Percentiles rank a stretch among this genome's conserved stretches.
phyloP scores from a whole-genome alignment of 2,329 filamentous ascomycete genomes.

The Colletotrichum echinochloae region DNA sequence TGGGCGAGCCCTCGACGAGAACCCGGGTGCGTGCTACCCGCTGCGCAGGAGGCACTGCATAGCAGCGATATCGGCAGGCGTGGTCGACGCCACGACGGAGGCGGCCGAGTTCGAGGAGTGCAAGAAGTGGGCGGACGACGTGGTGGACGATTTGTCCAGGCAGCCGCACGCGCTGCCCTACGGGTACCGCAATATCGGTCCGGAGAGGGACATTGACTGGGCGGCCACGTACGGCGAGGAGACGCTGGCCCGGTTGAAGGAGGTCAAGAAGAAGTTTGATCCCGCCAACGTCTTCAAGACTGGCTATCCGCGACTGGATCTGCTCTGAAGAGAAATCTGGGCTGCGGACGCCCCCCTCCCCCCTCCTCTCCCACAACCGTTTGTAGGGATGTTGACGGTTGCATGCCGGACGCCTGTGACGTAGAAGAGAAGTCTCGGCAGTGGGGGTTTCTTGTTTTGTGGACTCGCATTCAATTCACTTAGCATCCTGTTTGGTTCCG shows the following conservation, averaged over 20 bases:
- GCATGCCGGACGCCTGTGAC: neutral
- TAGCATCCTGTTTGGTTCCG: neutral
- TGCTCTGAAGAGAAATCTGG: neutral
- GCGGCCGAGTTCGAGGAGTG: conserved; percentile 44
- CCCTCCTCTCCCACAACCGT: neutral
- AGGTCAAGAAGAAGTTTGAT: conserved; percentile 37
- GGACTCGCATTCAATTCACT: neutral
- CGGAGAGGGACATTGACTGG: conserved; percentile 43
- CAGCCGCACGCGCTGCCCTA: conserved; percentile 50
- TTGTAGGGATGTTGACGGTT: neutral
- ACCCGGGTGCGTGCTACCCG: conserved; percentile 40
- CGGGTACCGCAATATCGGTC: conserved; percentile 36
- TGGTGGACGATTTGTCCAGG: conserved; percentile 46
- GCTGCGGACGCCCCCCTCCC: neutral
- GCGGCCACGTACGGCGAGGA: conserved; percentile 47
- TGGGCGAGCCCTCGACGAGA: conserved; percentile 18
- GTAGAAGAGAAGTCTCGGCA: neutral
- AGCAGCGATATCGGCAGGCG: conserved; percentile 42
- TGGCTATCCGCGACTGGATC: conserved; percentile 14
- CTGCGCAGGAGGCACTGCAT: conserved; percentile 50
- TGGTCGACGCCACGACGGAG: conserved; percentile 42
- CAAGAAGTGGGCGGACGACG: conserved; percentile 42
- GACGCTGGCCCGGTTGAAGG: conserved; percentile 42
- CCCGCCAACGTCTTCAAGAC: conserved; percentile 37
- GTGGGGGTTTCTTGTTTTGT: neutral